These are phyloP conservation scores for Centrapalus pauciflorus DNA, from an alignment of 129 eudicot genomes.

Conservation along the genomic window DNA sequence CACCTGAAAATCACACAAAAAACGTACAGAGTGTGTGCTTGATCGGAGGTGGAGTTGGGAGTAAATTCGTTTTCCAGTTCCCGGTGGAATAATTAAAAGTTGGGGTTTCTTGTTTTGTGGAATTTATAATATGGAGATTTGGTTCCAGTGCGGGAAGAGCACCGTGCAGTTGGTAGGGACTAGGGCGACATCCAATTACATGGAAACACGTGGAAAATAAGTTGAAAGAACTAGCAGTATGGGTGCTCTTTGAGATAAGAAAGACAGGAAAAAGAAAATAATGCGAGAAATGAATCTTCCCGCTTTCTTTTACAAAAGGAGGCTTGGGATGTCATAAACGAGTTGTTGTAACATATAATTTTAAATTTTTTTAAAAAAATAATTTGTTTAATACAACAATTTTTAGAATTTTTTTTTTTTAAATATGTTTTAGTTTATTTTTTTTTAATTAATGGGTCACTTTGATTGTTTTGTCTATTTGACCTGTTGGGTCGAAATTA, in stretches of 20 bases:
- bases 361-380: too few relatives aligned
- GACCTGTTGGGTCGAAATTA: too few relatives aligned
- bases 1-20: neutral
- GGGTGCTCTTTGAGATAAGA: conserved; percentile 7
- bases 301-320: conserved; percentile 5
- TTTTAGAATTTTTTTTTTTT: too few relatives aligned
- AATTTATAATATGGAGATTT: neutral
- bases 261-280: neutral
- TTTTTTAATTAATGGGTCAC: too few relatives aligned
- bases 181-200: neutral
- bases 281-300: neutral
- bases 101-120: conserved; percentile 7
- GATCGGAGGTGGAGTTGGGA: neutral
- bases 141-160: conserved; percentile 14
- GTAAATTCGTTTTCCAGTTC: neutral
- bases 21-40: neutral
- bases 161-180: neutral
- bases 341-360: too few relatives aligned
- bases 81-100: neutral
- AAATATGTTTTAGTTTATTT: too few relatives aligned
- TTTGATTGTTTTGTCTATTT: too few relatives aligned
- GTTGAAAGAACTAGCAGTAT: neutral
- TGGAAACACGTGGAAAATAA: conserved; percentile 10
- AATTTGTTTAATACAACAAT: too few relatives aligned
- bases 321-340: too few relatives aligned